A percentile compares a stretch with the other conserved stretches of the same genome.
Evolutionary conservation across 1,284 basidiomycete genomes (phyloP).

Genomic region (Porogramme epimiltina): DNA sequence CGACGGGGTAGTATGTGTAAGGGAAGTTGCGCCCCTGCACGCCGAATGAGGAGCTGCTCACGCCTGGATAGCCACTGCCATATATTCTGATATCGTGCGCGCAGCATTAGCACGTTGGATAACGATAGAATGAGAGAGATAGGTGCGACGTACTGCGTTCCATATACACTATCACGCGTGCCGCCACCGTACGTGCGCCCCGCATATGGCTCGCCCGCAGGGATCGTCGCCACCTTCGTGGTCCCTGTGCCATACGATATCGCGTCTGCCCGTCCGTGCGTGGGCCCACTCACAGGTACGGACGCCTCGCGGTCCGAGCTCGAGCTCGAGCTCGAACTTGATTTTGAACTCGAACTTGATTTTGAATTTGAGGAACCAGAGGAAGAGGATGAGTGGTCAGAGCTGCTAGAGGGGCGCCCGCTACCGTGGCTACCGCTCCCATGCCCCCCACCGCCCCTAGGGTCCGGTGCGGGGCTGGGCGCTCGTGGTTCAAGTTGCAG

Average conservation of each 20-base stretch:
- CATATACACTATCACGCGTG: slow-evolving; percentile 39
- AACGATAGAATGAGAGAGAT: not conserved
- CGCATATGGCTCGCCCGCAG: slow-evolving; percentile 42
- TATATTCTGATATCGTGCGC: slow-evolving; percentile 43
- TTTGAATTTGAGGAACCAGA: too few species aligned
- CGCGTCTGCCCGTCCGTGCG: slow-evolving; percentile 11
- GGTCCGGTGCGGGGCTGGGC: too few species aligned
- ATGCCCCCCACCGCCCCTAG: too few species aligned
- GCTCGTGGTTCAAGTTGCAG: too few species aligned
- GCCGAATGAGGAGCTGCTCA: slow-evolving; percentile 35
- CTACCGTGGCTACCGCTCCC: too few species aligned
- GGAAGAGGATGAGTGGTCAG: not conserved
- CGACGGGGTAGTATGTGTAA: slow-evolving; percentile 61
- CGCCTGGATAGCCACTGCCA: slow-evolving; percentile 61
- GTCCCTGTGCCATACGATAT: slow-evolving; percentile 41
- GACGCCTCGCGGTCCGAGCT: not conserved
- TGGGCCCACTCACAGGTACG: not conserved
- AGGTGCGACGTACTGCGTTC: slow-evolving; percentile 36
- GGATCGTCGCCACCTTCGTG: slow-evolving; percentile 36
- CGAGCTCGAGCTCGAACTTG: not conserved
- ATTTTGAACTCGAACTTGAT: too few species aligned
- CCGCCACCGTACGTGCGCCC: slow-evolving; percentile 46
- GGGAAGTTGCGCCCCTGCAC: slow-evolving; percentile 52
- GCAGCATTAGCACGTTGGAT: too few species aligned
- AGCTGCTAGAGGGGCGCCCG: slow-evolving; percentile 16